phyloP scores from a whole-genome alignment of 768 basidiomycete genomes.

The Kwoniella pini region DNA sequence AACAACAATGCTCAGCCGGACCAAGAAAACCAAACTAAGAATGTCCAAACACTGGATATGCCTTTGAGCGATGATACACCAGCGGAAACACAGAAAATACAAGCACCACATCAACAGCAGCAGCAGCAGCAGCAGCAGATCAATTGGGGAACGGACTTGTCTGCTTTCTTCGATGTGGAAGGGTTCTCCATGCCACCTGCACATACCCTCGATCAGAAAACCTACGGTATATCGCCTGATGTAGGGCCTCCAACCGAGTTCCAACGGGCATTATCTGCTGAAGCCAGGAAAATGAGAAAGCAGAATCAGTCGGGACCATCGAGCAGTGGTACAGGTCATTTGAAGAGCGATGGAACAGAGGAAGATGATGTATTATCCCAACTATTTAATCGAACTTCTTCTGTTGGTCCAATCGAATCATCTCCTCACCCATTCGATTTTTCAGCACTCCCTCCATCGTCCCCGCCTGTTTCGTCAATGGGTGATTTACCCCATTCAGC shows the following conservation, averaged over 20 bases:
- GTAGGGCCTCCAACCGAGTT: conserved; percentile 2
- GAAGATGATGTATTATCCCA: conserved; percentile 39
- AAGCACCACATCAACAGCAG: not conserved
- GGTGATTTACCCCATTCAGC: conserved; percentile 36
- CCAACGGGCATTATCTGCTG: conserved; percentile 15
- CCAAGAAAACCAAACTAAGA: not conserved
- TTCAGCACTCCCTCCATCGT: conserved; percentile 42
- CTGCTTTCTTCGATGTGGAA: conserved; percentile 43
- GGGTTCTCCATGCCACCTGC: conserved; percentile 23
- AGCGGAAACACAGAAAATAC: not conserved
- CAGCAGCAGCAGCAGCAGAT: not conserved
- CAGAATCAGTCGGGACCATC: not conserved
- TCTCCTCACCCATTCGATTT: conserved; percentile 44
- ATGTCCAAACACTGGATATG: conserved; percentile 34
- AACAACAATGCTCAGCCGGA: conserved; percentile 8
- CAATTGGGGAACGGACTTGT: conserved; percentile 39
- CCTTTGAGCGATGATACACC: conserved; percentile 42
- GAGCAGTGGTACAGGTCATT: not conserved
- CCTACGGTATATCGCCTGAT: conserved; percentile 12
- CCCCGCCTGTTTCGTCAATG: conserved; percentile 34
- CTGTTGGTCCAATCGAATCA: conserved; percentile 17
- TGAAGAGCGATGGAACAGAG: conserved; percentile 2
- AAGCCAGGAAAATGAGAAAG: not conserved
- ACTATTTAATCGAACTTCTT: conserved; percentile 37
- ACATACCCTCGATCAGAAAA: not conserved